Evolutionary conservation across 164 flowering plant species (phyloP), one percentile per base, ranked within the genome.

Genomic region (Warburgia ugandensis): DNA sequence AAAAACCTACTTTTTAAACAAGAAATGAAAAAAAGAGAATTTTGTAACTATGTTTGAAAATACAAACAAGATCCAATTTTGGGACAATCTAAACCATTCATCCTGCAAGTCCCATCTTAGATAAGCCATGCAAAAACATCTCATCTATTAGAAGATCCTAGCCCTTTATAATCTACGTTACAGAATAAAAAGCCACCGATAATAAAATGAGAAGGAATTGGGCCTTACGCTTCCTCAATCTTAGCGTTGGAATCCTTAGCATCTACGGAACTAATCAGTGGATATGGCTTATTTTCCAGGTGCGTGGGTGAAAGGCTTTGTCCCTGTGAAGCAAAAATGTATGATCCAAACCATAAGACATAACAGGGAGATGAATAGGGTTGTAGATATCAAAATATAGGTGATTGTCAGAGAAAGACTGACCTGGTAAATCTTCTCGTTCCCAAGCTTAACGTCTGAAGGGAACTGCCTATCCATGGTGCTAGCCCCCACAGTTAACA

Each of bases 401-500:
- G 22, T 8, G 16, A 25, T 3, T 11, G 3, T 33, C 46, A 30
- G n/a, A 16, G 4, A 22, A 23, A 19, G 12, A 51, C 47, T 2
- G 33, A 71, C 77, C 71, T 51, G 57, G 33, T 55, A 23, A 22
- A 28, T 64, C 54, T 29, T 56, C 13, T 57, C 61, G 56, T 73
- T 77, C 2, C 81, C 79, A 2, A 80, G 81, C 12, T 33, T 20
- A 20, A 80, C 69, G 26, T 57, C 50, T 28, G 60, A 61, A 1
- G 62, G 12, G 60, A 78, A 83, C 41, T 64, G 53, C 1, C 90
- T 63, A 45, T 86, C 88, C 11, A 77, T 56, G 3, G 90, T 73
- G 65, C 87, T 79, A 1, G 90, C 95, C 0, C 71, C 95, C 3
- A 86, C 83, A 0, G 87, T 86, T 4, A 83, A 6, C 1, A 73